phyloP scores from a whole-genome alignment of 768 basidiomycete genomes.

The Artomyces pyxidatus region DNA sequence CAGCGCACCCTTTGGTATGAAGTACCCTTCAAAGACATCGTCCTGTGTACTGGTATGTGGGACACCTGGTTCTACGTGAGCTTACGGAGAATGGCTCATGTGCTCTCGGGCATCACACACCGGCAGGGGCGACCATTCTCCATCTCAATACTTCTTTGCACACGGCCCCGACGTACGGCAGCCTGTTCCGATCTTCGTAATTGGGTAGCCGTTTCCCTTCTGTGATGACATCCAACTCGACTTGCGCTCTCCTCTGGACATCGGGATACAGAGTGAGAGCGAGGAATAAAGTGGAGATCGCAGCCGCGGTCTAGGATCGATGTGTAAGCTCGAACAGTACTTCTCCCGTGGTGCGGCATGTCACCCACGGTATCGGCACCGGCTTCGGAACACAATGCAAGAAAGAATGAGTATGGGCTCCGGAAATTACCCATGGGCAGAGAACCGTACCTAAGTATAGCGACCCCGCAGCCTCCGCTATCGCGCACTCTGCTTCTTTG shows the following conservation, averaged over 20 bases:
- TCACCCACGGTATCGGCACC: conserved; percentile 53
- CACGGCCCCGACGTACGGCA: conserved; percentile 55
- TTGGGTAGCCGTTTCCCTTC: conserved; percentile 45
- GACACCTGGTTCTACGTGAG: conserved; percentile 31
- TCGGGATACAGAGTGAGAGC: conserved; percentile 59
- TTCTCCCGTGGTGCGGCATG: neutral
- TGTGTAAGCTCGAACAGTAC: conserved; percentile 6
- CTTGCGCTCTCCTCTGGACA: conserved; percentile 43
- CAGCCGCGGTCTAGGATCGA: conserved; percentile 52
- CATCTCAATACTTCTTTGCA: conserved; percentile 53
- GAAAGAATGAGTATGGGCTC: too few relatives aligned
- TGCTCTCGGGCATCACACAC: conserved; percentile 29
- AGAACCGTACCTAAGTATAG: too few relatives aligned
- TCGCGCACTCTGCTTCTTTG: too few relatives aligned
- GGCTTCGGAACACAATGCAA: conserved; percentile 30
- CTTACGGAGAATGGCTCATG: neutral
- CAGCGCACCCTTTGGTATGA: conserved; percentile 59
- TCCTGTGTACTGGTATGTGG: conserved; percentile 61
- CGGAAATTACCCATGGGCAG: too few relatives aligned
- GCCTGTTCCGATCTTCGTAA: conserved; percentile 41
- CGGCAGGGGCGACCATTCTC: conserved; percentile 50
- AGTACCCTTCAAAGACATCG: conserved; percentile 50
- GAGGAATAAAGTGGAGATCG: conserved; percentile 52
- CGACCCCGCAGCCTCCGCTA: too few relatives aligned
- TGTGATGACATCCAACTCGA: conserved; percentile 58